A percentile compares a stretch with the other conserved stretches of the same genome.
Evolutionary conservation across 306 rosid species (phyloP).

Genomic region (Parietaria judaica): DNA sequence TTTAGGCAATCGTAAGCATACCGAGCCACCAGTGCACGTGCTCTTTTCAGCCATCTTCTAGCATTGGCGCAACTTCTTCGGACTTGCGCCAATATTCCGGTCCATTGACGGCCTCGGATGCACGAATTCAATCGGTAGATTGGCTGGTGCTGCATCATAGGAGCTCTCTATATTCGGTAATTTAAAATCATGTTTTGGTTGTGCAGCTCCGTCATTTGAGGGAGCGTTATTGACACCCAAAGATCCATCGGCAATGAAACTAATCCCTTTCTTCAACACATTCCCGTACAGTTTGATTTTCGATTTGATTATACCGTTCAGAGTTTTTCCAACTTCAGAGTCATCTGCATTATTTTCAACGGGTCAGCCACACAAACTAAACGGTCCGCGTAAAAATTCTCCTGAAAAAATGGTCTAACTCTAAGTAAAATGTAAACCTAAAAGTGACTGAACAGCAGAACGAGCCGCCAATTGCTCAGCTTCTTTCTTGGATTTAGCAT

Average conservation of each 20-base stretch:
- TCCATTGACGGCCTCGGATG: constrained; percentile 19
- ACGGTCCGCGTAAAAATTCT: too few species aligned
- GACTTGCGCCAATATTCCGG: constrained; percentile 13
- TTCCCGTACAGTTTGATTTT: constrained; percentile 28
- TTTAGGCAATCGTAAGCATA: constrained; percentile 21
- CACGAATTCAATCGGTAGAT: constrained; percentile 22
- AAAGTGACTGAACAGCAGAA: constrained; percentile 32
- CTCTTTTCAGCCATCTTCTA: constrained; percentile 38
- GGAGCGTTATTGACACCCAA: constrained; percentile 1
- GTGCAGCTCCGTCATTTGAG: constrained; percentile 2
- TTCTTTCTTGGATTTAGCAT: constrained; percentile 41
- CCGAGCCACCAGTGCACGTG: constrained; percentile 20
- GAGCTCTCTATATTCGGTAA: constrained; percentile 14
- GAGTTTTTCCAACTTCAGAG: constrained; percentile 20
- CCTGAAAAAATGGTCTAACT: too few species aligned
- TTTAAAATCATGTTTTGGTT: constrained; percentile 18
- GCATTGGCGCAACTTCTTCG: constrained; percentile 36
- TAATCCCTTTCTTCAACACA: constrained; percentile 4
- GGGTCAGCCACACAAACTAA: constrained; percentile 6
- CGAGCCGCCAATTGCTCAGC: constrained; percentile 60
- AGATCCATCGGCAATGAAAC: background rate
- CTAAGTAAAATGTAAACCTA: constrained; percentile 30
- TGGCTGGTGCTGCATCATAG: background rate
- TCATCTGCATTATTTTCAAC: constrained; percentile 23
- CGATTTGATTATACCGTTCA: constrained; percentile 30